phyloP scores from a whole-genome alignment of 1,284 basidiomycete species.

The Trichosporon sp. region DNA sequence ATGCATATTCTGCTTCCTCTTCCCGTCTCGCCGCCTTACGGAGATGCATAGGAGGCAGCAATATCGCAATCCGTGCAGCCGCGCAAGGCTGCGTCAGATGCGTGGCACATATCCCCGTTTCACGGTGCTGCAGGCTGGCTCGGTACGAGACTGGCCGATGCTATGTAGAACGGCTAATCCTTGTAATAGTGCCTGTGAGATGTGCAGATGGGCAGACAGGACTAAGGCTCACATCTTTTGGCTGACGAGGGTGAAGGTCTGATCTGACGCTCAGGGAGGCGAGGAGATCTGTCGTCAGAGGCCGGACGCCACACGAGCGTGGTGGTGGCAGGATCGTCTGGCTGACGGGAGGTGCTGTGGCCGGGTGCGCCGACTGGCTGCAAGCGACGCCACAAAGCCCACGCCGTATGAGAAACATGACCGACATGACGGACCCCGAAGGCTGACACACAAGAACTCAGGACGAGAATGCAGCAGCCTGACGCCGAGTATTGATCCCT shows the following conservation, averaged over 20 bases:
- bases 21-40: background rate
- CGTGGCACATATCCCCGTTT: background rate
- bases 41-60: background rate
- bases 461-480: background rate
- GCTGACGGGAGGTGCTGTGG: background rate
- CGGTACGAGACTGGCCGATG: background rate
- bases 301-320: background rate
- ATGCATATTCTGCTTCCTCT: conserved; percentile 8
- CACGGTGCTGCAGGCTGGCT: too few species aligned
- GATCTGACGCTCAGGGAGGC: background rate
- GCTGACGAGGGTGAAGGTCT: background rate
- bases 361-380: background rate
- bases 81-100: background rate
- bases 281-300: background rate
- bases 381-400: too few species aligned
- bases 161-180: background rate
- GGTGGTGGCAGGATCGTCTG: background rate
- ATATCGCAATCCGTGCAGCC: too few species aligned
- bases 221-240: background rate
- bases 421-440: background rate
- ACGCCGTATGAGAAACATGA: background rate
- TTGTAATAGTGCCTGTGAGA: background rate
- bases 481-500: background rate
- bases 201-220: too few species aligned
- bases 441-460: background rate